Base-by-base conservation (phyloP, 73 alveolate genomes). In the Urostyla sp. region DNA sequence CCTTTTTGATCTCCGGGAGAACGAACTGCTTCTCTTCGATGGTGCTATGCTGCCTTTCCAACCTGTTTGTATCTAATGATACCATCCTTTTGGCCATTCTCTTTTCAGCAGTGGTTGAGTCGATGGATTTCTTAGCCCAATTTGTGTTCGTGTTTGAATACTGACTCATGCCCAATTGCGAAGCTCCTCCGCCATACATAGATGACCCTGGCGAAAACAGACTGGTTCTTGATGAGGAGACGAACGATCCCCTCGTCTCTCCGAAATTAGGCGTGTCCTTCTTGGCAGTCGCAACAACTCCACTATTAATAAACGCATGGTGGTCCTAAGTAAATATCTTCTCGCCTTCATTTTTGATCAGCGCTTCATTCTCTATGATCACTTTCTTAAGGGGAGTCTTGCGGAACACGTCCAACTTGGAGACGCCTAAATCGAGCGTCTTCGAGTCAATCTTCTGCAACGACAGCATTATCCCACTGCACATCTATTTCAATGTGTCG, bases 371-470 rank as follows among this genome's bases (percentile, higher is more conserved):
- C 46, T 83, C 92, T 54, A 72, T 72, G 75, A 69, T 45, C 16
- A 67, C 44, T 36, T 83, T 83, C 50, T 55, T 51, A 5, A 83
- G 26, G 8, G 82, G 87, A 20, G 85, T 52, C 75, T 72, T 83
- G 51, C 83, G 72, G 32, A 13, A 54, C 5, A 49, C 72, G 0
- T 83, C 92, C 35, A 83, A 37, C 31, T 83, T 83, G 0, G 28
- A 13, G 0, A 78, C 67, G 3, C 84, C 36, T n/a, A 24, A 54
- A 13, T 84, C 88, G 20, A 84, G 67, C 18, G 69, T 56, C 43
- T 84, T 75, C 32, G 69, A 15, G 34, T 84, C 92, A 60, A 84
- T 75, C 26, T 57, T 63, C 28, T 57, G 27, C 10, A 84, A 37
- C 13, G 26, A 28, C 3, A 66, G 67, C 27, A 84, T 43, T 28